Evolutionary conservation across 805 yeast genomes (phyloP), one percentile per base, ranked within the genome.

Genomic region (Debaryomyces castellii): DNA sequence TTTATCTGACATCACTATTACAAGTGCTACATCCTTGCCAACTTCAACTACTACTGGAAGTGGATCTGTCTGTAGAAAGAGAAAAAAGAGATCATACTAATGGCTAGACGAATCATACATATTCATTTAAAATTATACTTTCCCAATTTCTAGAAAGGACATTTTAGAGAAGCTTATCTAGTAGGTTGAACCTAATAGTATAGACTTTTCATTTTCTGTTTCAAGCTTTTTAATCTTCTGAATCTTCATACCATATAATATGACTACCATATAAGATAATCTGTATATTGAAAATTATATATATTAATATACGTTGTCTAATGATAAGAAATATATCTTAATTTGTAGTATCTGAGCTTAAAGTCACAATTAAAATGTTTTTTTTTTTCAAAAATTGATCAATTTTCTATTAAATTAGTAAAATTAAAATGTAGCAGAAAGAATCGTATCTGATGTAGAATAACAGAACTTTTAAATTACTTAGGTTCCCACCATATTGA

Each of bases 21-120:
- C 57, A n/a, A 53, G 58, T 34, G 56, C 60, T 17, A 49, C 59
- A 9, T 34, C 59, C 5, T 40, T 56, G 17, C 43, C 54, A 27
- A 46, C 54, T n/a, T 36, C 57, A 7, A 44, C 62, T 34, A 40
- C 62, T 18, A 37, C 28, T 17, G 21, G 42, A 5, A n/a, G 32
- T 14, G 18, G 28, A 3, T 25, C 46, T 11, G 27, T 32, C 11
- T 30, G 40, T 16, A 52, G 41, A 40, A 58, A 57, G 49, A 59
- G 56, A 50, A 60, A 53, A 49, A 54, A 53, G 51, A 60, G 63
- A 57, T 55, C 62, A 42, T 56, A 55, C 52, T 50, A 59, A 51
- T 55, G 46, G 34, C 33, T 17, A 27, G 28, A 35, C 25, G 28
- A 25, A 25, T 10, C 6, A 7, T 6, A 25, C 11, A 25, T 25